Evolutionary conservation across 306 rosid species (phyloP).

Genomic region (Dalbergia cultrata): DNA sequence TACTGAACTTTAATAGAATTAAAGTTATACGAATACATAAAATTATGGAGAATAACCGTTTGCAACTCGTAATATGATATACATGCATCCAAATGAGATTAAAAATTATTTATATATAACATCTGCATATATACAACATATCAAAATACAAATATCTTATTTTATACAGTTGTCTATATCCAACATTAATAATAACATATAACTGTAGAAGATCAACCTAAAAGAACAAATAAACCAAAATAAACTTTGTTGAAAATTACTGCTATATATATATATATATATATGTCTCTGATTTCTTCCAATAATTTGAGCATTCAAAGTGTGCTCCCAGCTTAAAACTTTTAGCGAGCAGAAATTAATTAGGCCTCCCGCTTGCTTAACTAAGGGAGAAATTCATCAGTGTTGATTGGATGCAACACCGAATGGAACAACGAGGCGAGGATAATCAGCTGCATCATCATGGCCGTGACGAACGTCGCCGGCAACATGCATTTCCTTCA

Average conservation of each 20-base stretch:
- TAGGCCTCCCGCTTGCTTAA: neutral
- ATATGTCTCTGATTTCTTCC: neutral
- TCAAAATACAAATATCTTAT: neutral
- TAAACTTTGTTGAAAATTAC: neutral
- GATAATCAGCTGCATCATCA: conserved; percentile 14
- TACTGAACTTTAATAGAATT: neutral
- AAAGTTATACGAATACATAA: neutral
- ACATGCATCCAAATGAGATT: neutral
- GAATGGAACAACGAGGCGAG: conserved; percentile 50
- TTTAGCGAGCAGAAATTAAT: too few species aligned
- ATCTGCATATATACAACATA: neutral
- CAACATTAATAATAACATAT: too few species aligned
- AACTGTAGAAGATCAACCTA: neutral
- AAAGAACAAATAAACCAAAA: conserved; percentile 27
- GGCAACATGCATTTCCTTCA: conserved; percentile 56
- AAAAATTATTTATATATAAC: neutral
- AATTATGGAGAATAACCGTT: neutral
- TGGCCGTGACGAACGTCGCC: neutral
- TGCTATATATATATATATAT: too few species aligned
- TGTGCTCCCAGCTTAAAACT: neutral
- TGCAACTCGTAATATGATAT: neutral
- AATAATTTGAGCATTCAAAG: neutral
- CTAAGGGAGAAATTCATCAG: conserved; percentile 16
- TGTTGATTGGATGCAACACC: conserved; percentile 49
- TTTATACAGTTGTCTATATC: too few species aligned